Percentiles rank a stretch among this genome's conserved stretches.
Evolutionary conservation across 495 filamentous ascomycete species (phyloP).

Genomic region (Hypoxylon trugodes): DNA sequence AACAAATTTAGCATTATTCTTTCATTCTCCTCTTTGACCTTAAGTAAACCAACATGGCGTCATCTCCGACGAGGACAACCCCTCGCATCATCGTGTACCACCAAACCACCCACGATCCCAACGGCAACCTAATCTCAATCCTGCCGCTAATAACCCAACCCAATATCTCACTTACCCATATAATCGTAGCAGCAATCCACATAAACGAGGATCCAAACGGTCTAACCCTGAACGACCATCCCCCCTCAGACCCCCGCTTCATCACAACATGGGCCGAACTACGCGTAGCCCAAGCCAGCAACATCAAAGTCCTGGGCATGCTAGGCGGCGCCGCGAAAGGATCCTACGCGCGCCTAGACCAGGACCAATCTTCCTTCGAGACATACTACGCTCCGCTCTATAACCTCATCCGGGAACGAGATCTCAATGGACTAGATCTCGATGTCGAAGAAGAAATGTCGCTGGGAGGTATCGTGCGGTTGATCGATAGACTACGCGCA

Average conservation of each 20-base stretch:
- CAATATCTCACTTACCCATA: conserved; percentile 67
- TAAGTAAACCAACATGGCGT: conserved; percentile 19
- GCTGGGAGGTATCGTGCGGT: conserved; percentile 69
- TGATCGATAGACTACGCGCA: conserved; percentile 73
- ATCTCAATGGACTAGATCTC: conserved; percentile 77
- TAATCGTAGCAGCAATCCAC: conserved; percentile 83
- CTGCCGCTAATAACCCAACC: conserved; percentile 72
- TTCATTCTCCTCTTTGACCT: background rate
- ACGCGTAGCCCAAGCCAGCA: conserved; percentile 65
- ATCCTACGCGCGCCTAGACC: conserved; percentile 70
- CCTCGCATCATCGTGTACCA: conserved; percentile 65
- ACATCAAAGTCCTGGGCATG: conserved; percentile 82
- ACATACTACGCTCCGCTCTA: conserved; percentile 71
- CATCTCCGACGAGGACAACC: conserved; percentile 18
- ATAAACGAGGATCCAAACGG: conserved; percentile 70
- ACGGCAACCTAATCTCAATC: conserved; percentile 70
- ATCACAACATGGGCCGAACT: conserved; percentile 75
- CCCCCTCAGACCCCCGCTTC: conserved; percentile 64
- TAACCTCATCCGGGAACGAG: conserved; percentile 63
- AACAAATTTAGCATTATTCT: background rate
- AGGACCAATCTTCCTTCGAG: conserved; percentile 64
- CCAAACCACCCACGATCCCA: conserved; percentile 69
- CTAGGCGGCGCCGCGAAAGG: conserved; percentile 81
- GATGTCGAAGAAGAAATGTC: conserved; percentile 86
- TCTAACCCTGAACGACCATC: conserved; percentile 80